These are phyloP conservation scores for Fistulifera solaris DNA, from an alignment of 108 stramenopile species.

Conservation along the genomic window DNA sequence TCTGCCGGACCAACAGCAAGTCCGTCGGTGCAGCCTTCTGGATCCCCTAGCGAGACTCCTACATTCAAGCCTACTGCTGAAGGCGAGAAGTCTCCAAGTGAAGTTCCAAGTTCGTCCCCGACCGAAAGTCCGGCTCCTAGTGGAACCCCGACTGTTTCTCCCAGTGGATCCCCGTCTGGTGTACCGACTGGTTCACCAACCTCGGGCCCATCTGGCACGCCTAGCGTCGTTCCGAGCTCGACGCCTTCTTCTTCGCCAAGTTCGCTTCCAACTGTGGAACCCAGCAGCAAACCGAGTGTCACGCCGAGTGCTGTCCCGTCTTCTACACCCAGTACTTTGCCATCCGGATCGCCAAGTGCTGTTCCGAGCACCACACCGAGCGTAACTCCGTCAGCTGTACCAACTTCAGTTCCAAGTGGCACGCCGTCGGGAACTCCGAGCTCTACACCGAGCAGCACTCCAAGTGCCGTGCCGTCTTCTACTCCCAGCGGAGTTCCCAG, in stretches of 20 bases:
- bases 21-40: conserved; percentile 3
- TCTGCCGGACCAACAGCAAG: background rate
- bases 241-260: background rate
- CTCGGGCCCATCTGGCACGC: background rate
- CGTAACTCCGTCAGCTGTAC: background rate
- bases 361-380: no score
- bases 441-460: background rate
- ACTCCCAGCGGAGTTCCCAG: background rate
- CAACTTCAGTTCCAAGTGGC: background rate
- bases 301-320: no score
- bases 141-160: conserved; percentile 3
- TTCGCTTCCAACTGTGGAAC: no score
- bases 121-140: conserved; percentile 2
- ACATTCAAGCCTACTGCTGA: background rate
- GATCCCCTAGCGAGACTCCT: conserved; percentile 1
- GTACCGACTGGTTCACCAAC: background rate
- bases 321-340: no score
- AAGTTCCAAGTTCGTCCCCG: background rate
- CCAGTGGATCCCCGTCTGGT: background rate
- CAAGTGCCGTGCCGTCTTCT: background rate
- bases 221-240: background rate
- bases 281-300: no score
- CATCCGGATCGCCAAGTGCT: no score
- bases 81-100: background rate
- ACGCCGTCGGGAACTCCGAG: conserved; percentile 1